Conservation (phyloP, 805 yeast genomes). For the Metschnikowia dekortorum region DNA sequence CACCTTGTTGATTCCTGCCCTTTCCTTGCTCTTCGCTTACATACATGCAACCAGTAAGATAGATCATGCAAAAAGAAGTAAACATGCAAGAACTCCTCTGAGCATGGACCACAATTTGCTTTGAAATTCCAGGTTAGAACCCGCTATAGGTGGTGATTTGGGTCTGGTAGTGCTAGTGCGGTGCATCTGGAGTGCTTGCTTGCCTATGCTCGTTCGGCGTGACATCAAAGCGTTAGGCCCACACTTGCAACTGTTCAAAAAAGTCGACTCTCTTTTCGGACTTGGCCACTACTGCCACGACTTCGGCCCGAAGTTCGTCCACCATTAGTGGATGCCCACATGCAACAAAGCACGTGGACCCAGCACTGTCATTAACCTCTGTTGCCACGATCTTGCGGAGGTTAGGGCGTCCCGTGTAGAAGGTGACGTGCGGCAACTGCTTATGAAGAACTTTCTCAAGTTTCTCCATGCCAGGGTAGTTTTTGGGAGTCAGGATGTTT, state of each 20-base stretch:
- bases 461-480: constrained; percentile 3
- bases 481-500: constrained; percentile 10
- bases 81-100: too few relatives aligned
- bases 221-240: constrained; percentile 14
- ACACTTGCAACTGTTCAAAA: constrained; percentile 20
- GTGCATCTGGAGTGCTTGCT: too few relatives aligned
- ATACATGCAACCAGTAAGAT: too few relatives aligned
- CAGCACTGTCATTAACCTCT: constrained; percentile 4
- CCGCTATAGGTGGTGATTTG: too few relatives aligned
- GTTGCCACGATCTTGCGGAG: constrained; percentile 7
- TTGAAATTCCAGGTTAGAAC: too few relatives aligned
- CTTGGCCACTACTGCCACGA: constrained; percentile 8
- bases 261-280: constrained; percentile 11
- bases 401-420: constrained; percentile 14
- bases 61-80: too few relatives aligned
- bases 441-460: constrained; percentile 4
- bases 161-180: too few relatives aligned
- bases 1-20: too few relatives aligned
- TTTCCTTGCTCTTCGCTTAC: too few relatives aligned
- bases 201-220: too few relatives aligned
- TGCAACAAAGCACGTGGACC: constrained; percentile 21
- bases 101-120: too few relatives aligned
- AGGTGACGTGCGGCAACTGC: constrained; percentile 10
- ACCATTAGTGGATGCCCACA: constrained; percentile 35
- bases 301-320: constrained; percentile 24